Evolutionary conservation across 129 eudicot genomes (phyloP), one percentile per base, ranked within the genome.

Genomic region (Tagetes patula): DNA sequence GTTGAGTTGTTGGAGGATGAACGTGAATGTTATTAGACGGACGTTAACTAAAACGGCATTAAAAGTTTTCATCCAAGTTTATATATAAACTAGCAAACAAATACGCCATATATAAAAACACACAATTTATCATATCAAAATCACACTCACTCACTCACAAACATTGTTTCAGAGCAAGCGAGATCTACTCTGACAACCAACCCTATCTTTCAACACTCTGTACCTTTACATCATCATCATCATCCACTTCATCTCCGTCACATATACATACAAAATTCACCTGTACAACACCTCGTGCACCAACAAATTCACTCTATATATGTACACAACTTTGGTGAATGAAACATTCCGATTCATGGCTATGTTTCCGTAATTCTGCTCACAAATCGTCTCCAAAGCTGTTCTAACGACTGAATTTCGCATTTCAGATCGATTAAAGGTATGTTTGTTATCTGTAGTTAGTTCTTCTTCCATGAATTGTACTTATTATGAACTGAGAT

Each of bases 401-500:
- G 31, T 59, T 55, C 30, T 55, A 76, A 33, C 60, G n/a, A 67
- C 74, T 76, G 52, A 76, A 76, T 75, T 75, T 65, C 46, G 46
- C 59, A 41, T 36, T 75, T 66, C 59, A 40, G 73, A 75, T 75
- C 80, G 59, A 34, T 41, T 75, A 8, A 66, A 54, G 73, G 73
- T 67, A 75, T 58, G 80, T 6, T 53, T 39, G 8, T 47, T 6
- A 2, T 43, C 48, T 43, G 46, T 42, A 5, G 46, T 42, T 41
- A 8, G 14, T 47, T 39, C 70, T 3, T n/a, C 11, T 34, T 33
- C 41, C 39, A 7, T 1, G 67, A 71, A 27, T 71, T 52, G 8
- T 8, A 39, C 27, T 52, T 40, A 32, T 8, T 14, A 13, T 38
- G 12, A 5, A 41, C 20, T 71, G 75, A 71, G 39, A 38, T 53